Base-by-base conservation (phyloP, 177 flowering plant genomes). In the Vitis hybrid region DNA sequence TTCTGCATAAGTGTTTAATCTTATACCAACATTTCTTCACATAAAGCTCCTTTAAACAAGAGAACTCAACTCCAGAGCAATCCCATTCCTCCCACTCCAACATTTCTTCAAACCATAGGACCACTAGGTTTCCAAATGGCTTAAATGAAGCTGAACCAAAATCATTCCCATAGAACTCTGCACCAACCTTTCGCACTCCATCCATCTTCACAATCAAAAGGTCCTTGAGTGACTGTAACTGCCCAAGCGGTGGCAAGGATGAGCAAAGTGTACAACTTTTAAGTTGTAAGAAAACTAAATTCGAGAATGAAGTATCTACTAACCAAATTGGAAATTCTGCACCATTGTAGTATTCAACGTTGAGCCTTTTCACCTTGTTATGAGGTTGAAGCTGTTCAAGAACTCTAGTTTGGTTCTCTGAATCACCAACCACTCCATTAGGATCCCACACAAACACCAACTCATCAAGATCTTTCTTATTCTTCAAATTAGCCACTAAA, bases 211-310 rank as follows among this genome's bases (percentile, higher is more conserved):
- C 46, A 21, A 77, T 53, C 1, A 11, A 9, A 2, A 76, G 76
- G 0, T 58, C 59, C 51, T 64, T 58, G 10, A 72, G 75, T 11
- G 66, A 50, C 0, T 67, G 24, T 11, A 77, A 66, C 18, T 61
- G 73, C 14, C 79, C 73, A 10, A 77, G 63, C 2, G 76, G 46
- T 41, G 79, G 79, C 53, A 77, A 73, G 15, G 50, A 64, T 7
- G 9, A 1, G 51, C 71, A 77, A 11, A 61, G 1, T 52, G 21
- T 49, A 14, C 69, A 72, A 7, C 58, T 15, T 2, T 18, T 2
- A 13, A 77, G 64, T 0, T 21, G 9, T 2, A 72, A 2, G 4
- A 17, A 12, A 9, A 52, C 62, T 2, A 77, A 41, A n/a, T 65
- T 72, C 7, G 24, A 63, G 53, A 77, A 72, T 2, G 69, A 72